Evolutionary conservation across 2,329 filamentous ascomycete genomes (phyloP), one percentile per base, ranked within the genome.

Genomic region (Fusarium nelsonii): DNA sequence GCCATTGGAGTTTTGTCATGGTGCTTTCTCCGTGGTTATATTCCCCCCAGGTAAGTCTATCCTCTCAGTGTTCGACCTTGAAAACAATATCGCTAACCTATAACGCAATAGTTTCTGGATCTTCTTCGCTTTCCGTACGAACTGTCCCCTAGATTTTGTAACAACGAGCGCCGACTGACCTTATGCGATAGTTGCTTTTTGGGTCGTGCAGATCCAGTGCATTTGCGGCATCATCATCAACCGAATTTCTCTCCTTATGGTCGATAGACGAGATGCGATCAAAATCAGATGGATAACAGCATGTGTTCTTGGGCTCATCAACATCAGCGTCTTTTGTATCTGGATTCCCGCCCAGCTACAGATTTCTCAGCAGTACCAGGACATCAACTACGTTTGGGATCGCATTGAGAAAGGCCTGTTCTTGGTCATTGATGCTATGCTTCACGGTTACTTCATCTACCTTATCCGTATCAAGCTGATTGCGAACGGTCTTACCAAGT

Each of bases 401-500:
- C 68, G 68, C 6, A 63, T 69, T 6, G 64, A 69, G 26, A 71
- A 71, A 40, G 65, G 59, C 3, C 20, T 71, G 2, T 71, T 69
- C 39, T 36, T 65, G 12, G 9, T 71, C 4, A 44, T 71, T 4
- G 68, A 71, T 20, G 68, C 58, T 3, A n/a, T 52, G 6, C 75
- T 83, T 10, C 81, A 84, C 64, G 53, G 69, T 3, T 73, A 75
- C 54, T 70, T 63, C 9, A 57, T 72, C 18, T 77, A 82, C n/a
- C 74, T 85, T 2, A 80, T 84, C 70, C 83, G 84, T 61, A 84
- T 84, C 55, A 84, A 69, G 54, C 34, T 65, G 15, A 69, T 71
- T 20, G 46, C 78, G 34, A 81, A 83, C 37, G 83, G 84, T 7
- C 76, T 85, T 2, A 79, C 78, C 6, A 85, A 85, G 67, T 85